phyloP scores from a whole-genome alignment of 2,329 filamentous ascomycete species.

The Byssochlamys sp. region DNA sequence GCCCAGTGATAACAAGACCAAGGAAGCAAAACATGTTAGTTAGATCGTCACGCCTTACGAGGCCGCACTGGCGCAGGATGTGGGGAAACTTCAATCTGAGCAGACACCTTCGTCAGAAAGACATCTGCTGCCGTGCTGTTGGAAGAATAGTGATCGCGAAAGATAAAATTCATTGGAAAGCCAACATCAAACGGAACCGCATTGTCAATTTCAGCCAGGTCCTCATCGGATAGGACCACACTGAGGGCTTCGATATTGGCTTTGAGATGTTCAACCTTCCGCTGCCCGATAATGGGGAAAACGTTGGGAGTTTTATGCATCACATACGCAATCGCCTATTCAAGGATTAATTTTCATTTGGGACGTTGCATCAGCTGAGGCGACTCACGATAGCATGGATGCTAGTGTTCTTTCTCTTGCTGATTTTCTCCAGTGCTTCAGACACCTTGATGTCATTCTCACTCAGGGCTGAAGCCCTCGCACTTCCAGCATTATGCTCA shows the following conservation, averaged over 20 bases:
- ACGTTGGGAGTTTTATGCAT: constrained; percentile 42
- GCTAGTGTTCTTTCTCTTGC: constrained; percentile 5
- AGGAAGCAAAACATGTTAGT: no score
- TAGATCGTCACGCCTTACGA: no score
- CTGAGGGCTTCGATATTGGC: constrained; percentile 46
- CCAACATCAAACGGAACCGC: constrained; percentile 44
- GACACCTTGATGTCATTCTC: constrained; percentile 9
- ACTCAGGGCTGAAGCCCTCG: constrained; percentile 5
- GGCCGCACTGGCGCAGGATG: no score
- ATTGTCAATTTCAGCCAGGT: constrained; percentile 45
- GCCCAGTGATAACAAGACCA: no score
- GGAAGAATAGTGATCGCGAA: background rate
- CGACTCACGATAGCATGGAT: constrained; percentile 2
- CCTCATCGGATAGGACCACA: constrained; percentile 41
- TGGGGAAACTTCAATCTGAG: background rate
- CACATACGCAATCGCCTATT: constrained; percentile 3
- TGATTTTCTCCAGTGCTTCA: constrained; percentile 11
- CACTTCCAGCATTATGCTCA: constrained; percentile 16
- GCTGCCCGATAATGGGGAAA: constrained; percentile 43
- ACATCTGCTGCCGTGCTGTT: background rate
- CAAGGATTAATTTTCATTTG: background rate
- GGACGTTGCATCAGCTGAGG: background rate
- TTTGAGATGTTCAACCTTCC: constrained; percentile 41
- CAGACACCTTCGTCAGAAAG: background rate
- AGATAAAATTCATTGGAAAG: constrained; percentile 36